Evolutionary conservation across 2,329 filamentous ascomycete species (phyloP).

Genomic region (Fusarium sp.): DNA sequence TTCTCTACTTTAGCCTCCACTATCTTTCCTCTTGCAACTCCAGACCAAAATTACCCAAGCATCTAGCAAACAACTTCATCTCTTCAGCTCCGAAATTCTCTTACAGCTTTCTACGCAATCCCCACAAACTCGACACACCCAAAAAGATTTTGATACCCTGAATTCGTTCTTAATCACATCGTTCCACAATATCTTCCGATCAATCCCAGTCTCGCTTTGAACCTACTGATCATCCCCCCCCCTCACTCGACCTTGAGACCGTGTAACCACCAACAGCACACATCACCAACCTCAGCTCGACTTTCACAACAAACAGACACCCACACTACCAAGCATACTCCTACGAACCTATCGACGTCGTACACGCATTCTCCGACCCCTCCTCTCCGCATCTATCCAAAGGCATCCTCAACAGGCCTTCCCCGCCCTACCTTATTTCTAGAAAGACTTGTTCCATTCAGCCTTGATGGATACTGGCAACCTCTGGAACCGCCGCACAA

Average conservation of each 20-base stretch:
- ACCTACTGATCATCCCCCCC: constrained; percentile 35
- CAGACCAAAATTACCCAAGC: constrained; percentile 36
- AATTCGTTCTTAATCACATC: not conserved
- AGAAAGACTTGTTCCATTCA: constrained; percentile 47
- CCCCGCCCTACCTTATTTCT: constrained; percentile 44
- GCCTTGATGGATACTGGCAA: constrained; percentile 68
- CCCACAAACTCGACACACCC: not conserved
- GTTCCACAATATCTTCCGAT: constrained; percentile 20
- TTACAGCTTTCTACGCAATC: constrained; percentile 2
- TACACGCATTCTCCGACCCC: constrained; percentile 16
- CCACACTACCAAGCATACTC: constrained; percentile 3
- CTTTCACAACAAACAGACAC: constrained; percentile 6
- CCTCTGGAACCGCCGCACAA: constrained; percentile 85
- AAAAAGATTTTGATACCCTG: constrained; percentile 26
- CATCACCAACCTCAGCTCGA: constrained; percentile 36
- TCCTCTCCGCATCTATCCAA: constrained; percentile 18
- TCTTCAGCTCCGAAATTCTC: constrained; percentile 15
- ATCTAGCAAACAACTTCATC: constrained; percentile 26
- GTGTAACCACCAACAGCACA: constrained; percentile 32
- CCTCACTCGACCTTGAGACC: constrained; percentile 38
- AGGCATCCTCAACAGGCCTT: constrained; percentile 45
- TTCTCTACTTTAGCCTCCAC: constrained; percentile 18
- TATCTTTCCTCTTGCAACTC: constrained; percentile 38
- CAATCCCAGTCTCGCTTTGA: constrained; percentile 15
- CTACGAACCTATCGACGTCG: constrained; percentile 9